Conservation (phyloP, 371 early-diverging fungal genomes). For the Apophysomyces sp. region DNA sequence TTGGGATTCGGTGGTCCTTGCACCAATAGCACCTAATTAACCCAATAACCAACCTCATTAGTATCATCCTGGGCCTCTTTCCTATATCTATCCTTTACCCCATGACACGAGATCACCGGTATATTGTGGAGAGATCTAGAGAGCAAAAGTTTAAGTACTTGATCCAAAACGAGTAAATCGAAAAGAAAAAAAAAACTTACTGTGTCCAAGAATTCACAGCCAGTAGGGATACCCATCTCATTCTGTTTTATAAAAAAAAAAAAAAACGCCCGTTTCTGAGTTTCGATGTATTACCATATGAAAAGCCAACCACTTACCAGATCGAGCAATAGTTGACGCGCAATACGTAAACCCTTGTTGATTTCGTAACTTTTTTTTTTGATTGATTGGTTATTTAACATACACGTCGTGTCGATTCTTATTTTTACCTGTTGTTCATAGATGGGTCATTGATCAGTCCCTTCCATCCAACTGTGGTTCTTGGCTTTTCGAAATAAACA, state of each 20-base stretch:
- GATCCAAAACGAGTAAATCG: not conserved
- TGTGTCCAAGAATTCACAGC: conserved; percentile 84
- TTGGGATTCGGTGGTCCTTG: conserved; percentile 95
- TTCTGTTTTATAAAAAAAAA: conserved; percentile 29
- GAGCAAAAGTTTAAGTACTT: not conserved
- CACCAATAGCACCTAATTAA: conserved; percentile 77
- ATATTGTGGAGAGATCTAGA: conserved; percentile 76
- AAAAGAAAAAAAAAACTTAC: conserved; percentile 16
- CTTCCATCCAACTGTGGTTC: conserved; percentile 95
- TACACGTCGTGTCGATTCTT: not conserved
- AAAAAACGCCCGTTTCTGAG: no score
- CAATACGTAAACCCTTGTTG: conserved; percentile 88
- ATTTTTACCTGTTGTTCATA: conserved; percentile 52
- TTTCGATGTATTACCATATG: not conserved
- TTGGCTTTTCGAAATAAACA: conserved; percentile 93
- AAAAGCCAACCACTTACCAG: conserved; percentile 29
- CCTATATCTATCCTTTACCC: conserved; percentile 47
- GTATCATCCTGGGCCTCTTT: not conserved
- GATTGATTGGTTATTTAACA: not conserved
- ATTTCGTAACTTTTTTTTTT: conserved; percentile 63
- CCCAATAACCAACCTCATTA: not conserved
- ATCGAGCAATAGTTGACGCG: conserved; percentile 71
- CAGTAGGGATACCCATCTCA: conserved; percentile 80
- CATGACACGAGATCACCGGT: conserved; percentile 78
- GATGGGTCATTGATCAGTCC: conserved; percentile 83